Base-by-base conservation (phyloP, 495 filamentous ascomycete genomes). In the Cercophora scortea region DNA sequence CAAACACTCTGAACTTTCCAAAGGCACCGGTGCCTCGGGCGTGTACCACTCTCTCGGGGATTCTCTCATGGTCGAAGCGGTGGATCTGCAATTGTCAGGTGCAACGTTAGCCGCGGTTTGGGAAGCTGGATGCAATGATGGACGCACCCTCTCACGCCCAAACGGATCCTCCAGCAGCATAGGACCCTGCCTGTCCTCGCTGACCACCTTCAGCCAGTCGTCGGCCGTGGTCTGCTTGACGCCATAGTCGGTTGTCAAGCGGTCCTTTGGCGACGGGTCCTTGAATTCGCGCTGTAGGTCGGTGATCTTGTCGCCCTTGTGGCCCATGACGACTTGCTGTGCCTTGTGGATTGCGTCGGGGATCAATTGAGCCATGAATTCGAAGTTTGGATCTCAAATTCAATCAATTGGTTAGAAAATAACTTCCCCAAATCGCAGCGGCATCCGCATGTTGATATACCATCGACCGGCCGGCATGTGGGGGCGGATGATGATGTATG, bases 31-130 rank as follows among this genome's bases (percentile, higher is more conserved):
- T 72, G 17, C 89, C 90, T 34, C 90, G 86, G 32, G 90, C 90
- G 62, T 96, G 90, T 6, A 96, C 89, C 12, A 94, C 89, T 47
- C 90, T 77, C 68, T 94, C 89, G 3, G 89, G 89, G 48, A 93
- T 92, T 48, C 89, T 80, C 66, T 95, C 89, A 57, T 93, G 88
- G 60, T 93, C 88, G 61, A 95, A 92, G 52, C 82, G 79, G 62
- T 82, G 79, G 43, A 90, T 88, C 87, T 90, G 43, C 2, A 19
- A 47, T 40, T 4, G 19, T 45, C 34, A 34, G 10, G 42, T 34
- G 8, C n/a, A 40, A 35, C 54, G 33, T n/a, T 49, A 38, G n/a
- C n/a, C n/a, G n/a, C n/a, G n/a, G 17, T 39, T 0, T 8, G 8
- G 53, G 12, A 42, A 3, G 16, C 16, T 25, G n/a, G 34, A 6